These are phyloP conservation scores for Plasmodium relictum DNA, from an alignment of 169 alveolate genomes.

Conservation along the genomic window DNA sequence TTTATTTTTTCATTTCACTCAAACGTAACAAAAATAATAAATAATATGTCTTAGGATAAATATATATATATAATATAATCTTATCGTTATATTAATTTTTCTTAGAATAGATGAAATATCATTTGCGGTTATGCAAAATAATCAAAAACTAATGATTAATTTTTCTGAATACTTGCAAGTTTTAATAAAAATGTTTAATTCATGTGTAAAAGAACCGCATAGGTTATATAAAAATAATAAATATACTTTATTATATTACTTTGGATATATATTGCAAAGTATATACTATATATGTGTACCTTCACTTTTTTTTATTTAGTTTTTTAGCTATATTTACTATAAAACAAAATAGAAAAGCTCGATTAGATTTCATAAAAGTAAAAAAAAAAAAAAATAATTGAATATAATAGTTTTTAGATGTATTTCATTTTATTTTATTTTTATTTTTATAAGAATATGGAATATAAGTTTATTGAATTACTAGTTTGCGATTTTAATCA, in stretches of 20 bases:
- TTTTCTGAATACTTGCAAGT: slow-evolving; percentile 92
- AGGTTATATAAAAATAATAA: slow-evolving; percentile 66
- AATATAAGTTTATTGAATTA: slow-evolving; percentile 95
- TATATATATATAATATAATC: not conserved
- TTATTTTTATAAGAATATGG: slow-evolving; percentile 88
- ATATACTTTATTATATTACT: not conserved
- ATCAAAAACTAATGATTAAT: slow-evolving; percentile 94
- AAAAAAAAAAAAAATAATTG: not conserved
- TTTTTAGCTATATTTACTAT: slow-evolving; percentile 91
- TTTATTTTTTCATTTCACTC: slow-evolving; percentile 95
- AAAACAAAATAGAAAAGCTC: slow-evolving; percentile 90
- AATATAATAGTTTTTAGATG: too few species aligned
- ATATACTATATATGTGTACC: not conserved
- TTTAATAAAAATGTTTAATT: slow-evolving; percentile 93
- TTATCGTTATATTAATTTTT: not conserved
- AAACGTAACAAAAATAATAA: slow-evolving; percentile 75
- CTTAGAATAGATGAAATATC: slow-evolving; percentile 88
- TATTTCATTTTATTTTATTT: slow-evolving; percentile 16
- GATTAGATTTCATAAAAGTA: slow-evolving; percentile 90
- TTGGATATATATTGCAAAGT: slow-evolving; percentile 4
- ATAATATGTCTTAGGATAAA: not conserved
- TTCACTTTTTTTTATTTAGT: slow-evolving; percentile 39
- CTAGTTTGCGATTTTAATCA: slow-evolving; percentile 92
- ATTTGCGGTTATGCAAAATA: slow-evolving; percentile 91
- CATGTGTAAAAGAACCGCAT: slow-evolving; percentile 95